Evolutionary conservation across 345 rosid species (phyloP).

Genomic region (Cardamine chenopodiifolia): DNA sequence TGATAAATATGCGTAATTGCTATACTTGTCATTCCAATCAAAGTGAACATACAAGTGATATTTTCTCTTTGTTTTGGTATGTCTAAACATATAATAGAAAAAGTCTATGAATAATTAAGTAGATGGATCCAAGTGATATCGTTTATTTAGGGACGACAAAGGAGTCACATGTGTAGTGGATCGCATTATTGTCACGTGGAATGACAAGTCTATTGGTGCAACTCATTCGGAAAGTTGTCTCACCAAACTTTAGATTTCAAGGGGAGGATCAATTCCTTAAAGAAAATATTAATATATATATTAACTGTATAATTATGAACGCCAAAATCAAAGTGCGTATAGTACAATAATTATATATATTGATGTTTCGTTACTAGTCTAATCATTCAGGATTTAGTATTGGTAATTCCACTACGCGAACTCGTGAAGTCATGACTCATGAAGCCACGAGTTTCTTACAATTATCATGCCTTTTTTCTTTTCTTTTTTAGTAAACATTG

Average conservation of each 20-base stretch:
- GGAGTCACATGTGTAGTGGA: slow-evolving; percentile 32
- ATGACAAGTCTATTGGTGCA: slow-evolving; percentile 18
- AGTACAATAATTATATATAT: background rate
- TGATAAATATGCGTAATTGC: background rate
- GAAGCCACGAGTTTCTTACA: background rate
- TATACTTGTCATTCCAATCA: slow-evolving; percentile 6
- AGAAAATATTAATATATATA: no score
- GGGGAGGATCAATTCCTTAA: background rate
- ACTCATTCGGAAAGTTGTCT: slow-evolving; percentile 22
- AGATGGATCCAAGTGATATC: slow-evolving; percentile 25
- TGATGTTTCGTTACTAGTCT: no score
- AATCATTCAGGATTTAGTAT: no score
- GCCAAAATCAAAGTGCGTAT: background rate
- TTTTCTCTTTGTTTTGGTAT: background rate
- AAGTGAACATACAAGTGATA: slow-evolving; percentile 17
- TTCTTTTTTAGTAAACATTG: no score
- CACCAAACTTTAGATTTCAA: slow-evolving; percentile 15
- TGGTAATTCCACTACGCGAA: no score
- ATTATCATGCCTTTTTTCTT: background rate
- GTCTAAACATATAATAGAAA: slow-evolving; percentile 1
- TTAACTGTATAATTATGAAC: background rate
- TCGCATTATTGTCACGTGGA: slow-evolving; percentile 40
- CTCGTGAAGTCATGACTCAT: background rate
- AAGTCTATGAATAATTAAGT: slow-evolving; percentile 22
- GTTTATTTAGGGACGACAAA: slow-evolving; percentile 34